Conservation (phyloP, 2,329 filamentous ascomycete species). For the Cercospora sp. region DNA sequence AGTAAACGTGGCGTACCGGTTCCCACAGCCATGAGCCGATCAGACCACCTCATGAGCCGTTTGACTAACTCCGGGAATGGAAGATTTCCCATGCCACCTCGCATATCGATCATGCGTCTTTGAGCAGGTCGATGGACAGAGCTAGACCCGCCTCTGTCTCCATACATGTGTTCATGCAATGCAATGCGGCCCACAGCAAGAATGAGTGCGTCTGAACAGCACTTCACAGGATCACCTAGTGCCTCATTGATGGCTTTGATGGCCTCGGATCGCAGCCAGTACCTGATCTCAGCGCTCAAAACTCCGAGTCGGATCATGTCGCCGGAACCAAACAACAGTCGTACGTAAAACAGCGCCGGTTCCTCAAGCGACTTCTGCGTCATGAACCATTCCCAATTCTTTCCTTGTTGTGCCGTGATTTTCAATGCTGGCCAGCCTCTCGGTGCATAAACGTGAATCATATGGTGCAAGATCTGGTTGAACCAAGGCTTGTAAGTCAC, state of each 20-base stretch:
- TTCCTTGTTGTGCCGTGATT: slow-evolving; percentile 35
- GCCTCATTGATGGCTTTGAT: slow-evolving; percentile 36
- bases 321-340: slow-evolving; percentile 37
- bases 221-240: slow-evolving; percentile 25
- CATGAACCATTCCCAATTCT: slow-evolving; percentile 39
- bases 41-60: slow-evolving; percentile 38
- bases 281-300: slow-evolving; percentile 27
- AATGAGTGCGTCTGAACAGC: slow-evolving; percentile 31
- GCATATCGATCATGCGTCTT: slow-evolving; percentile 37
- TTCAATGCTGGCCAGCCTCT: slow-evolving; percentile 38
- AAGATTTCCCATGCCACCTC: slow-evolving; percentile 36
- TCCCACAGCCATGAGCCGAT: slow-evolving; percentile 38
- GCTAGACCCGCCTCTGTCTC: slow-evolving; percentile 35
- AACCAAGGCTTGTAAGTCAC: slow-evolving; percentile 37
- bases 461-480: slow-evolving; percentile 37
- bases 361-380: slow-evolving; percentile 37
- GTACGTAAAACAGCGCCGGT: slow-evolving; percentile 39
- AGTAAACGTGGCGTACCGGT: slow-evolving; percentile 34
- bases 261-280: slow-evolving; percentile 35
- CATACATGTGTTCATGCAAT: slow-evolving; percentile 39
- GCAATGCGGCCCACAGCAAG: slow-evolving; percentile 39
- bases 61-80: slow-evolving; percentile 38
- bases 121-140: slow-evolving; percentile 38
- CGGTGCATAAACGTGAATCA: slow-evolving; percentile 39
- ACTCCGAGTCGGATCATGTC: slow-evolving; percentile 34